Evolutionary conservation across 768 basidiomycete species (phyloP).

Genomic region (Cubamyces lactineus): DNA sequence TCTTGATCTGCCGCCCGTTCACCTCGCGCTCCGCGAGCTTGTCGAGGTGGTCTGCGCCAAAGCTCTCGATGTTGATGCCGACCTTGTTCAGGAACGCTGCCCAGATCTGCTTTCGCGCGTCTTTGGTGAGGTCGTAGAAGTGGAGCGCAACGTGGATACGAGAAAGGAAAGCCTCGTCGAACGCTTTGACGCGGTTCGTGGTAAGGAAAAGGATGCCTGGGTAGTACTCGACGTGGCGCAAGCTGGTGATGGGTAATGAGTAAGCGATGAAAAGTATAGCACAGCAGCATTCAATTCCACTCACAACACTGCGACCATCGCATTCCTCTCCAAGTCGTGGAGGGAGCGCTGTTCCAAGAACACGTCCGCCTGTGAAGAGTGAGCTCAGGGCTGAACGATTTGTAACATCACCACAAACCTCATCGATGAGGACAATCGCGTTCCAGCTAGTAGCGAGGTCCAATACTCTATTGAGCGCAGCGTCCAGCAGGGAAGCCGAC

Average conservation of each 20-base stretch:
- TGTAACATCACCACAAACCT: too few species aligned
- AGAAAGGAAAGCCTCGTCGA: slow-evolving; percentile 71
- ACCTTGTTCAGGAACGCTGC: slow-evolving; percentile 22
- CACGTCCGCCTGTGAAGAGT: slow-evolving; percentile 52
- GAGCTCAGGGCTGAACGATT: too few species aligned
- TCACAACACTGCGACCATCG: slow-evolving; percentile 64
- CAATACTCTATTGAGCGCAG: slow-evolving; percentile 33
- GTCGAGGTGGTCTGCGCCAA: slow-evolving; percentile 46
- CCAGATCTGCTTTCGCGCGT: slow-evolving; percentile 15
- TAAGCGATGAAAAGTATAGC: too few species aligned
- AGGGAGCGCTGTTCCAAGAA: slow-evolving; percentile 70
- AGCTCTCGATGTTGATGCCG: slow-evolving; percentile 21
- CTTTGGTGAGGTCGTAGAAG: slow-evolving; percentile 33
- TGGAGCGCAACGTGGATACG: slow-evolving; percentile 57
- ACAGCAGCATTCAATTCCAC: neutral
- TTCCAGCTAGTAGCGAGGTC: slow-evolving; percentile 38
- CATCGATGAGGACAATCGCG: slow-evolving; percentile 37
- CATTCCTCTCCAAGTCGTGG: slow-evolving; percentile 65
- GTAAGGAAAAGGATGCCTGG: slow-evolving; percentile 44
- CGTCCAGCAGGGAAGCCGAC: slow-evolving; percentile 34
- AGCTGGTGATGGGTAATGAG: slow-evolving; percentile 2
- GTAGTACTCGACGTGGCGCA: slow-evolving; percentile 33
- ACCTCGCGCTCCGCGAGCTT: slow-evolving; percentile 51
- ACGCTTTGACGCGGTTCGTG: slow-evolving; percentile 48
- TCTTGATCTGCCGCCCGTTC: slow-evolving; percentile 73